Evolutionary conservation across 257 asterid species (phyloP), one percentile per base, ranked within the genome.

Genomic region (Nicotiana obtusifolia): DNA sequence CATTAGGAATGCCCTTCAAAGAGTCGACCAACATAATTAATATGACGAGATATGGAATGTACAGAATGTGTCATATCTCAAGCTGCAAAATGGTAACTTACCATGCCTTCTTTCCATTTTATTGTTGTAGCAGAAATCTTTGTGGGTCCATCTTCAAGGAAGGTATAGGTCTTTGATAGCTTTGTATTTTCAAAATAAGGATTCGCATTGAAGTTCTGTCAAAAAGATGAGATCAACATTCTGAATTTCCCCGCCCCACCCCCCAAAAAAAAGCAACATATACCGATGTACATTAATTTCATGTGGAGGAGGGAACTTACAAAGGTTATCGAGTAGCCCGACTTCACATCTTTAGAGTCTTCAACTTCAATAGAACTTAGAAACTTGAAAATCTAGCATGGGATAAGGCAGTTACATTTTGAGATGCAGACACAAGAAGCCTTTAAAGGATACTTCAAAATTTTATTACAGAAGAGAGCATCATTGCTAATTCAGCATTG

Each of bases 71-170:
- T 76, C 17, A 64, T 8, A 22, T 10, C 10, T 4, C 30, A 79
- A 19, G 26, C 60, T 37, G 81, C 81, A 57, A 57, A 57, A 19
- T 19, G 64, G 64, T 0, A 82, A 56, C 93, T 88, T 86, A 95
- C 98, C 98, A 88, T 90, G 89, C 96, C 98, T 80, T 93, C 95
- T 87, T 93, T 95, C 99, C 99, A 95, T 81, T 91, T 93, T 30
- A 95, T 93, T 64, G 94, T 73, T 77, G 99, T 95, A 31, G 97
- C 92, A 37, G 94, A 88, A 85, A 95, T 86, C 81, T 91, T 90
- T 14, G 94, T 90, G 19, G 92, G 81, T 56, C 98, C 99, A 83
- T 95, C 98, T 79, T 95, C 99, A 26, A 86, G 93, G 87, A 92
- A 95, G 65, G 93, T 80, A 85, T 91, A 95, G 59, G 94, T 87